These are phyloP conservation scores for Blastocrithidia nonstop DNA, from an alignment of 208 protist genomes.

Conservation along the genomic window DNA sequence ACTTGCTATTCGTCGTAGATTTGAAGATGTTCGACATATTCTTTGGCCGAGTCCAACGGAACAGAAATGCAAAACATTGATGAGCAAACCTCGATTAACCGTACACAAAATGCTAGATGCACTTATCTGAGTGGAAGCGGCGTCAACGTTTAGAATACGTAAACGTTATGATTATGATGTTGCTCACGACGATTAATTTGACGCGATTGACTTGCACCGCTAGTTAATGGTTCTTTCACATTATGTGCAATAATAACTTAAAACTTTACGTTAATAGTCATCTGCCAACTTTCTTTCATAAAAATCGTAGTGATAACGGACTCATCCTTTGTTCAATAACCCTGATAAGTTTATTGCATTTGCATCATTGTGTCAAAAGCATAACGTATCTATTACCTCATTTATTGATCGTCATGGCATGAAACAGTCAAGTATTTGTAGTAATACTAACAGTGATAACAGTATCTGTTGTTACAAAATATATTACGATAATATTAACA, in stretches of 20 bases:
- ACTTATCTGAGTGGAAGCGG: constrained; percentile 62
- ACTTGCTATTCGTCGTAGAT: constrained; percentile 60
- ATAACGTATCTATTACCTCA: constrained; percentile 28
- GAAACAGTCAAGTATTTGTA: too few relatives aligned
- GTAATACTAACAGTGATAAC: too few relatives aligned
- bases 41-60: constrained; percentile 31
- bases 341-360: constrained; percentile 39
- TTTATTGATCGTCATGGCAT: constrained; percentile 11
- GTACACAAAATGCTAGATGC: constrained; percentile 47
- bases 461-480: too few relatives aligned
- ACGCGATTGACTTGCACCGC: constrained; percentile 28
- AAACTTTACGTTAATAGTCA: background rate
- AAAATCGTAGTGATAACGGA: too few relatives aligned
- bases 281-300: background rate
- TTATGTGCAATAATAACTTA: background rate
- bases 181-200: constrained; percentile 22
- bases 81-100: constrained; percentile 11
- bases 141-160: constrained; percentile 68
- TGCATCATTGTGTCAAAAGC: constrained; percentile 40
- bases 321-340: background rate
- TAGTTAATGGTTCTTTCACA: constrained; percentile 41
- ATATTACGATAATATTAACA: too few relatives aligned
- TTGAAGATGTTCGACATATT: constrained; percentile 51
- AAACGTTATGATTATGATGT: constrained; percentile 41
- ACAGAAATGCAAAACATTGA: background rate